Percentiles rank a stretch among this genome's conserved stretches.
Evolutionary conservation across 2,329 filamentous ascomycete species (phyloP).

Genomic region (Chaetomium strumarium): DNA sequence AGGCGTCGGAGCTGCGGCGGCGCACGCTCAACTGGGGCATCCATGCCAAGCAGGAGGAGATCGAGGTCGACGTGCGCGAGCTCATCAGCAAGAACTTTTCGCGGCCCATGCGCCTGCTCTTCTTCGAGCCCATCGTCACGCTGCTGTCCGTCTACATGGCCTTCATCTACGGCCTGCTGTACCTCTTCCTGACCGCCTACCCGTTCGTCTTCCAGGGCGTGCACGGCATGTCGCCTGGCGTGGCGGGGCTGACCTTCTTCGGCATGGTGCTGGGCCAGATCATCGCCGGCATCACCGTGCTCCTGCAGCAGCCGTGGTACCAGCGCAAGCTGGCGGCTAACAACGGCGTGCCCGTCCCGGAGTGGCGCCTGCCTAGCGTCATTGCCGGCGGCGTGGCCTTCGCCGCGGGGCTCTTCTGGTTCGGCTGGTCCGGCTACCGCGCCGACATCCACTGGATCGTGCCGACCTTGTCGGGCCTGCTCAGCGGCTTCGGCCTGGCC

Average conservation of each 20-base stretch:
- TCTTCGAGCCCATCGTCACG: constrained; percentile 63
- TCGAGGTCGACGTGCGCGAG: constrained; percentile 59
- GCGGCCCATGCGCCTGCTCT: constrained; percentile 59
- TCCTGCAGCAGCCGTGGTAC: constrained; percentile 61
- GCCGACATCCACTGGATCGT: constrained; percentile 57
- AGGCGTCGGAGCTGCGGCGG: constrained; percentile 56
- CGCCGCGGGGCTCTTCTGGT: constrained; percentile 67
- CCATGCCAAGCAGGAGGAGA: constrained; percentile 66
- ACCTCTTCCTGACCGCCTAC: constrained; percentile 81
- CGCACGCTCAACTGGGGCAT: constrained; percentile 64
- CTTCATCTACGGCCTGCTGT: constrained; percentile 73
- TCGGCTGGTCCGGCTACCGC: constrained; percentile 64
- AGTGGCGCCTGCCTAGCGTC: constrained; percentile 60
- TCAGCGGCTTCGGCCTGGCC: constrained; percentile 70
- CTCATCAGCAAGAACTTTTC: constrained; percentile 61
- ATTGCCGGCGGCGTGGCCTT: constrained; percentile 56
- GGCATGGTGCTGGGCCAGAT: constrained; percentile 74
- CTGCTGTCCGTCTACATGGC: constrained; percentile 65
- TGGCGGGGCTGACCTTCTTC: constrained; percentile 75
- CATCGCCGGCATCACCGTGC: constrained; percentile 58
- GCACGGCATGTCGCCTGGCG: constrained; percentile 63
- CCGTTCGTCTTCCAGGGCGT: constrained; percentile 71
- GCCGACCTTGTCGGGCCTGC: constrained; percentile 54
- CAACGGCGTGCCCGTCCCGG: constrained; percentile 57
- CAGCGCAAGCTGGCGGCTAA: constrained; percentile 63